These are phyloP conservation scores for Beta corolliflora DNA, from an alignment of 179 eudicot genomes.

Conservation along the genomic window DNA sequence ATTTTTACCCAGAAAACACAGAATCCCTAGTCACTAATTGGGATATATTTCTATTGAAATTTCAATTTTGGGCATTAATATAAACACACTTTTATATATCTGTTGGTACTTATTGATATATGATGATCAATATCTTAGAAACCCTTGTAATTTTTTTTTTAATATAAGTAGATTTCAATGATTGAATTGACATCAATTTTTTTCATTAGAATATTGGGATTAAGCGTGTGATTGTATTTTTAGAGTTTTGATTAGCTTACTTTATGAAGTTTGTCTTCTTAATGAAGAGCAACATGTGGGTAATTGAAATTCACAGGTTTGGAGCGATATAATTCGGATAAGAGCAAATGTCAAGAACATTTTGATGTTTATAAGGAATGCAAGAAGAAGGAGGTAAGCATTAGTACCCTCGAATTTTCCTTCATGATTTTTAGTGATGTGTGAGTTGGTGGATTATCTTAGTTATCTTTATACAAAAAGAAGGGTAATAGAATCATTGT, in stretches of 20 bases:
- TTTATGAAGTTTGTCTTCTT: background rate
- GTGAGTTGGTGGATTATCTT: background rate
- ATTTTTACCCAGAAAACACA: slow-evolving; percentile 6
- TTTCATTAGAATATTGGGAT: background rate
- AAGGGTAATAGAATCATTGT: background rate
- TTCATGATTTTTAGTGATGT: background rate
- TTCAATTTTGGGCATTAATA: background rate
- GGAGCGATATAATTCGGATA: slow-evolving; percentile 67
- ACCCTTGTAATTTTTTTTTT: background rate
- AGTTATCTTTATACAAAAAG: background rate
- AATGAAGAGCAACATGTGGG: slow-evolving; percentile 5
- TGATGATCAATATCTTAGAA: background rate
- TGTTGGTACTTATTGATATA: background rate
- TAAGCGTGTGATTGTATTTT: background rate
- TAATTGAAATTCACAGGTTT: slow-evolving; percentile 52
- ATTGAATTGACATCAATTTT: background rate
- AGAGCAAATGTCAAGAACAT: slow-evolving; percentile 90
- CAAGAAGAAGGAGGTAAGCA: slow-evolving; percentile 90
- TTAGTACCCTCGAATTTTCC: background rate
- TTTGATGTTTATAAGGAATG: slow-evolving; percentile 97
- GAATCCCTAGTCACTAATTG: background rate
- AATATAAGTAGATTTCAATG: background rate
- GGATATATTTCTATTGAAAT: too few species aligned
- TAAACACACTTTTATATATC: too few species aligned
- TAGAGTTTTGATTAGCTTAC: background rate